Percentiles rank a stretch among this genome's conserved stretches.
These are phyloP conservation scores for Geosmithia putterillii DNA, from an alignment of 2,329 filamentous ascomycete genomes.

Conservation along the genomic window DNA sequence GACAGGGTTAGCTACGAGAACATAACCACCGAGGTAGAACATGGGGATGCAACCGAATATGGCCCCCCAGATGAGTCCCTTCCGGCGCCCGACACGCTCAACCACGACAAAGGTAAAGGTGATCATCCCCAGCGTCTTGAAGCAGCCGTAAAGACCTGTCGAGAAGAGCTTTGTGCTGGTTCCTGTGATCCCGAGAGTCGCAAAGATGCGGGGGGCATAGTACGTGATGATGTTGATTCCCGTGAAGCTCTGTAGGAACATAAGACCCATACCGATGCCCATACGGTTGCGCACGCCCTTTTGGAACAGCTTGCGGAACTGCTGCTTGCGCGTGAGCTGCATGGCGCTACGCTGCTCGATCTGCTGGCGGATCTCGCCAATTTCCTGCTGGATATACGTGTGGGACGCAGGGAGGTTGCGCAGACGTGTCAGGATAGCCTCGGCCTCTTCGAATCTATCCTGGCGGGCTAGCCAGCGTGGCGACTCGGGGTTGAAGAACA, in stretches of 20 bases:
- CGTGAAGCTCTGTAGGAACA: conserved; percentile 20
- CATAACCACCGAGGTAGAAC: conserved; percentile 26
- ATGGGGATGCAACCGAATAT: conserved; percentile 23
- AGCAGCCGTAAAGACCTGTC: conserved; percentile 27
- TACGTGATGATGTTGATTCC: conserved; percentile 50
- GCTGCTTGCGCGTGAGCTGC: conserved; percentile 8
- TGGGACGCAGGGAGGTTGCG: conserved; percentile 21
- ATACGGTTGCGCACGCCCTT: conserved; percentile 24
- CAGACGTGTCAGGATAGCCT: conserved; percentile 16
- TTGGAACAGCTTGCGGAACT: conserved; percentile 20
- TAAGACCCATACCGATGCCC: conserved; percentile 35
- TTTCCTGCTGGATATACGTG: conserved; percentile 20
- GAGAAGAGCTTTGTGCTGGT: conserved; percentile 20
- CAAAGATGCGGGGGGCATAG: conserved; percentile 16
- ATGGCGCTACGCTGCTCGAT: conserved; percentile 10
- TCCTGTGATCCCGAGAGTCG: conserved; percentile 20
- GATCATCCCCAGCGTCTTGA: conserved; percentile 22
- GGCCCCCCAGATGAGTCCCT: conserved; percentile 27
- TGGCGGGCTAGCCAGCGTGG: conserved; percentile 47
- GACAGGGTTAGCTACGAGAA: conserved; percentile 17
- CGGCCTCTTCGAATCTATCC: conserved; percentile 40
- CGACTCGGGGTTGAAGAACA: conserved; percentile 46
- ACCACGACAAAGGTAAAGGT: conserved; percentile 30
- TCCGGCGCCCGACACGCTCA: conserved; percentile 33
- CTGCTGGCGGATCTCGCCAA: conserved; percentile 15